Evolutionary conservation across 768 basidiomycete species (phyloP).

Genomic region (Sarcodon sp.): DNA sequence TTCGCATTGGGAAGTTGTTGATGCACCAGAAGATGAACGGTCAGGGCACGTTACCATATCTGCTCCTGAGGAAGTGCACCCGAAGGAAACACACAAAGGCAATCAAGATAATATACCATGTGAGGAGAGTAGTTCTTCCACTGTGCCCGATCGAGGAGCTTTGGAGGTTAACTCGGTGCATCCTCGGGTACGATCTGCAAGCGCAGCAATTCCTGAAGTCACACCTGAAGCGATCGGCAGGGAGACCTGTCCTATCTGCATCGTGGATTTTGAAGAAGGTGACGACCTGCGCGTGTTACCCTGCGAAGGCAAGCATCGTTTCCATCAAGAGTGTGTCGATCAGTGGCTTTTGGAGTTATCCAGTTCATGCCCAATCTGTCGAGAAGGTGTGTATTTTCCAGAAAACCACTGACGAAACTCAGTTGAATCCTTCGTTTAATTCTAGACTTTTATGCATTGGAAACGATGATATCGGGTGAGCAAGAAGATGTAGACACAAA

Average conservation of each 20-base stretch:
- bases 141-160: not conserved
- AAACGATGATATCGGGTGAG: slow-evolving; percentile 16
- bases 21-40: not conserved
- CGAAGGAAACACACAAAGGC: not conserved
- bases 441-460: slow-evolving; percentile 21
- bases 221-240: slow-evolving; percentile 59
- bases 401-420: too few relatives aligned
- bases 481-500: slow-evolving; percentile 5
- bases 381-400: slow-evolving; percentile 49
- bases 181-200: not conserved
- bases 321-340: slow-evolving; percentile 86
- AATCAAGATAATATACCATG: not conserved
- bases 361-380: slow-evolving; percentile 83
- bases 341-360: slow-evolving; percentile 89
- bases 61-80: not conserved
- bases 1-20: slow-evolving; percentile 3
- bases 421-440: not conserved
- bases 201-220: slow-evolving; percentile 18
- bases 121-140: not conserved
- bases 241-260: slow-evolving; percentile 91
- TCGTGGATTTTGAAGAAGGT: slow-evolving; percentile 87
- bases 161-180: not conserved
- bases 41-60: too few relatives aligned
- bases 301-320: slow-evolving; percentile 83
- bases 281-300: slow-evolving; percentile 86